phyloP scores from a whole-genome alignment of 257 asterid species.

The Solanum arcanum region DNA sequence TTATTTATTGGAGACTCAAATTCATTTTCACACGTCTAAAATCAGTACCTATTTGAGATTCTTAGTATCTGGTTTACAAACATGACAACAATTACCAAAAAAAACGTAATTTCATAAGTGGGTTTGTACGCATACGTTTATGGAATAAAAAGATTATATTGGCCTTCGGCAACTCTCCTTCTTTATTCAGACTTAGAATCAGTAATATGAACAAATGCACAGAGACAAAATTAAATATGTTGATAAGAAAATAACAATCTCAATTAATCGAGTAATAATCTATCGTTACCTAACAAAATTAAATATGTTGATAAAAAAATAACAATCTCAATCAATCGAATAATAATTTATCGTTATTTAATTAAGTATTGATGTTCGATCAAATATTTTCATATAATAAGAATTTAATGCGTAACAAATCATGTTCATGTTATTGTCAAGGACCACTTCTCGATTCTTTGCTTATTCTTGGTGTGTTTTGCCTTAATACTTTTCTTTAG shows the following conservation, averaged over 20 bases:
- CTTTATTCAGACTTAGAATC: neutral
- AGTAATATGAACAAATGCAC: no score
- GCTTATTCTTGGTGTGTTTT: neutral
- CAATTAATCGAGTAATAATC: neutral
- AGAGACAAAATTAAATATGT: no score
- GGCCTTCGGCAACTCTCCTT: accelerated
- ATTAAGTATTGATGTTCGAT: neutral
- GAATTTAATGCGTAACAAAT: neutral
- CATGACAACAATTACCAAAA: no score
- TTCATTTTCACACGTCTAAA: neutral
- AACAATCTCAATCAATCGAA: neutral
- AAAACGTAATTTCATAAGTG: neutral
- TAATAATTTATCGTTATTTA: neutral
- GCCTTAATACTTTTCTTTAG: neutral
- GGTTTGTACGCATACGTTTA: no score
- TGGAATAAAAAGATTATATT: neutral
- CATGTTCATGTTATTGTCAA: neutral
- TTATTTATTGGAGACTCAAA: neutral
- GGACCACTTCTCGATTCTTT: neutral
- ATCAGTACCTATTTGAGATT: no score
- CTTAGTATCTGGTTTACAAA: neutral
- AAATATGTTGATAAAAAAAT: neutral
- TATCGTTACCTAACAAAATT: neutral
- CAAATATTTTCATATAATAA: neutral
- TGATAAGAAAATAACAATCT: neutral